Conservation (phyloP, 2,329 filamentous ascomycete genomes). For the Microdochium trichocladiopsis region DNA sequence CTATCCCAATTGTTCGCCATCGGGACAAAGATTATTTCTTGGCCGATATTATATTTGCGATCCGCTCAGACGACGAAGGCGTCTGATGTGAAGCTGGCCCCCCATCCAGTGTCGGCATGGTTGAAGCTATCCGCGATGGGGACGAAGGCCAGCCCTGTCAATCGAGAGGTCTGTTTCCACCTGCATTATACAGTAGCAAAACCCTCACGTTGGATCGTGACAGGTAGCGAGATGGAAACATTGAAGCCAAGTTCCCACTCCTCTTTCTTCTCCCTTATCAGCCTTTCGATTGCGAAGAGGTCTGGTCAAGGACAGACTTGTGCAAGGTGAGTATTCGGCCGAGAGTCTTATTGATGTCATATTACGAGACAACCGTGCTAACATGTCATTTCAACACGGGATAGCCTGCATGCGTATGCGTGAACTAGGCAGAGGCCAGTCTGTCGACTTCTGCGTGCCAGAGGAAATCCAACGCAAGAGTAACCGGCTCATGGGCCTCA, state of each 20-base stretch:
- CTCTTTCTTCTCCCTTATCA: no score
- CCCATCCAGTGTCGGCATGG: not conserved
- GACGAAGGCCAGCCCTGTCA: not conserved
- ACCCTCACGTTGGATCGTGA: no score
- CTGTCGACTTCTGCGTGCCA: slow-evolving; percentile 52
- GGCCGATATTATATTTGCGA: not conserved
- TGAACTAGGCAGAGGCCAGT: slow-evolving; percentile 60
- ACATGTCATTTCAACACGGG: slow-evolving; percentile 2
- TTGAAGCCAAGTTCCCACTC: no score
- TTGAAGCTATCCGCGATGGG: not conserved
- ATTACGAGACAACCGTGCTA: slow-evolving; percentile 1
- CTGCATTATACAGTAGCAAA: not conserved
- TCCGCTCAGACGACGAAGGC: not conserved
- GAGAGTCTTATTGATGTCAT: not conserved
- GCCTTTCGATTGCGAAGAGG: no score
- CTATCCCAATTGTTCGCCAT: not conserved
- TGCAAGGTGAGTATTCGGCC: slow-evolving; percentile 47
- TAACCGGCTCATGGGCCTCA: slow-evolving; percentile 2
- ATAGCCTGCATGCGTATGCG: slow-evolving; percentile 66
- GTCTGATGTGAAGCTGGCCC: not conserved
- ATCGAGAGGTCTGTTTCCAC: not conserved
- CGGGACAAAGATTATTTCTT: not conserved
- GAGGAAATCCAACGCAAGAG: slow-evolving; percentile 42
- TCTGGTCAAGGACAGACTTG: slow-evolving; percentile 61
- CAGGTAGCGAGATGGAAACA: no score